Percentiles rank a stretch among this genome's conserved stretches.
These are phyloP conservation scores for Rhododendron molle DNA, from an alignment of 148 eudicot genomes.

Conservation along the genomic window DNA sequence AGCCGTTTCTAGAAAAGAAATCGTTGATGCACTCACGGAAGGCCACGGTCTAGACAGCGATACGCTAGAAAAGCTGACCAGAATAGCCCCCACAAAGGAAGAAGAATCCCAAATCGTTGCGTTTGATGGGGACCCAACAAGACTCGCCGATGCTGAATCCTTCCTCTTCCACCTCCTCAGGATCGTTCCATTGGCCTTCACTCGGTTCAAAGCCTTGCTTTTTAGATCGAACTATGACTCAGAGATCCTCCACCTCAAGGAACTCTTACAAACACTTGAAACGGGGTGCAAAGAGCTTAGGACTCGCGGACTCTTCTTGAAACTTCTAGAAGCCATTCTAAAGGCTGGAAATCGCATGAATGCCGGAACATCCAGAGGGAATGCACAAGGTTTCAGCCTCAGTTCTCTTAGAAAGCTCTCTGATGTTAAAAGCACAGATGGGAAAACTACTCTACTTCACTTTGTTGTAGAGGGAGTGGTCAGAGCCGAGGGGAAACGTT, in stretches of 20 bases:
- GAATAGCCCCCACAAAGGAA: conserved; percentile 64
- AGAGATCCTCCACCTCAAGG: conserved; percentile 50
- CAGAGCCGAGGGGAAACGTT: conserved; percentile 77
- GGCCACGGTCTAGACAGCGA: conserved; percentile 60
- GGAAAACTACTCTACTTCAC: conserved; percentile 75
- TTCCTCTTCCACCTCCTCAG: conserved; percentile 70
- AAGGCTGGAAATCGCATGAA: conserved; percentile 89
- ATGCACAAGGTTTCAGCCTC: conserved; percentile 83
- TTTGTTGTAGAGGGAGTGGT: conserved; percentile 88
- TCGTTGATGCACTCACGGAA: conserved; percentile 48
- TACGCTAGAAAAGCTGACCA: conserved; percentile 68
- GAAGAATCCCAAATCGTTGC: conserved; percentile 54
- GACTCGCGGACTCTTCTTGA: conserved; percentile 61
- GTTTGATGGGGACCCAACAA: conserved; percentile 60
- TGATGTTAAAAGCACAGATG: conserved; percentile 77
- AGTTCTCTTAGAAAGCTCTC: conserved; percentile 70
- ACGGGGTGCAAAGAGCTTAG: conserved; percentile 65
- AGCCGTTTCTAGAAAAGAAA: conserved; percentile 44
- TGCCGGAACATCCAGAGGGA: conserved; percentile 82
- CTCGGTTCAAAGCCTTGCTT: conserved; percentile 65
- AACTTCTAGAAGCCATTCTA: conserved; percentile 82
- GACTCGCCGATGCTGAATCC: conserved; percentile 83
- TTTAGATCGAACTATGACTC: conserved; percentile 50
- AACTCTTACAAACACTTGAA: conserved; percentile 50
- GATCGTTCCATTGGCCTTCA: conserved; percentile 70